phyloP scores from a whole-genome alignment of 2,329 filamentous ascomycete genomes.

The Teratosphaeria epicoccoides region DNA sequence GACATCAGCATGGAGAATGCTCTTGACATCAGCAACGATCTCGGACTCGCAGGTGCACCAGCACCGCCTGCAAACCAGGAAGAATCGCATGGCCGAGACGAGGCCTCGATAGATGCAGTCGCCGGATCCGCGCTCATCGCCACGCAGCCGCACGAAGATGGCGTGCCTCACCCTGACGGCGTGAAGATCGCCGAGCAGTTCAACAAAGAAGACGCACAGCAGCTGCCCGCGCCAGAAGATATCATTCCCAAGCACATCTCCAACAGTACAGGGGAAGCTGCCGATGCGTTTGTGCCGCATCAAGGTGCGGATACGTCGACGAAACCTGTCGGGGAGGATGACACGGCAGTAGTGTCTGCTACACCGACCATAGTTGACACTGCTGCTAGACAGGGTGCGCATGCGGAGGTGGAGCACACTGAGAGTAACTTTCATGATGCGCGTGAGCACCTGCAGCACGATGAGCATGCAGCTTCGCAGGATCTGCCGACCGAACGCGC shows the following conservation, averaged over 20 bases:
- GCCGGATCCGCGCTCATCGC: neutral
- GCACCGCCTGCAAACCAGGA: neutral
- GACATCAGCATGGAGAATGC: slow-evolving; percentile 22
- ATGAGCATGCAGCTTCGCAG: neutral
- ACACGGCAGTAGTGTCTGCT: slow-evolving; percentile 1
- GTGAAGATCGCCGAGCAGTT: slow-evolving; percentile 15
- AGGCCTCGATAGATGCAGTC: neutral
- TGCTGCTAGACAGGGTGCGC: slow-evolving; percentile 13
- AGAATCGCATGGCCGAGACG: neutral
- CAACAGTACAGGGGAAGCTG: slow-evolving; percentile 12
- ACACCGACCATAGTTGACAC: slow-evolving; percentile 14
- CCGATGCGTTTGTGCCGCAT: slow-evolving; percentile 14
- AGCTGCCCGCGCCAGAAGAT: slow-evolving; percentile 6
- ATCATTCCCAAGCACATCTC: slow-evolving; percentile 13
- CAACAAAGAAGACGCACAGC: slow-evolving; percentile 6
- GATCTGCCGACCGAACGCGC: neutral
- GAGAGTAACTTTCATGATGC: slow-evolving; percentile 13
- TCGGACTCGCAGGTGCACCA: neutral
- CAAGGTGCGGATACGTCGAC: slow-evolving; percentile 9
- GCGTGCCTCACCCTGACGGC: slow-evolving; percentile 8
- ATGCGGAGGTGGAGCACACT: slow-evolving; percentile 11
- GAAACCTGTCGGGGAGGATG: neutral
- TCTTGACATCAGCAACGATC: slow-evolving; percentile 9
- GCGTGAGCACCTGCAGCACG: neutral
- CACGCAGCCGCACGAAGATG: neutral